Percentiles rank a stretch among this genome's conserved stretches.
Evolutionary conservation across 148 eudicot genomes (phyloP).

Genomic region (Chenopodium berlandieri): DNA sequence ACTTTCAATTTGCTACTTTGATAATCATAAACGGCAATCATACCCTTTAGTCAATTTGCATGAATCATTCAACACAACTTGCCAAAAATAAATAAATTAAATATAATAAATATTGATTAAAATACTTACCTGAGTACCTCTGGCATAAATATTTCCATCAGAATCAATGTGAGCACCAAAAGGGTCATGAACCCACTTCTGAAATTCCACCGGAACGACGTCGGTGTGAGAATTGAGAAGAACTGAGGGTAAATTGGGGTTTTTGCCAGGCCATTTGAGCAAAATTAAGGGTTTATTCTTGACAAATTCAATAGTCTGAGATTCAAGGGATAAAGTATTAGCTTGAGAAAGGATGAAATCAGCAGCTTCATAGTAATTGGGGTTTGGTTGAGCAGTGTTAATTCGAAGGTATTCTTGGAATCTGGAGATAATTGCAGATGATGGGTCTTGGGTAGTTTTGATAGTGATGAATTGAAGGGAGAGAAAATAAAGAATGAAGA

Average conservation of each 20-base stretch:
- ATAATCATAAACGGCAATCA: not conserved
- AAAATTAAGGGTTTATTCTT: conserved; percentile 64
- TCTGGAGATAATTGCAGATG: conserved; percentile 46
- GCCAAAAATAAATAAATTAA: not conserved
- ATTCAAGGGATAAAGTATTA: conserved; percentile 53
- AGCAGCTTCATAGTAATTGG: conserved; percentile 62
- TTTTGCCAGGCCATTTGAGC: conserved; percentile 72
- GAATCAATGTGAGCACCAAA: conserved; percentile 55
- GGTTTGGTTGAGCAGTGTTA: conserved; percentile 88
- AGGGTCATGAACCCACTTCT: conserved; percentile 69
- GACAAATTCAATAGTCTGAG: conserved; percentile 57
- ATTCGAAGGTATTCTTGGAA: conserved; percentile 81
- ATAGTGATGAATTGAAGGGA: conserved; percentile 8
- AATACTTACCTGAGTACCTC: conserved; percentile 61
- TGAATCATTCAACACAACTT: not conserved
- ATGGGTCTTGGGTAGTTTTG: not conserved
- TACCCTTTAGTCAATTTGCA: not conserved
- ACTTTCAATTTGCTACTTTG: not conserved
- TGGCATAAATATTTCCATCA: conserved; percentile 54
- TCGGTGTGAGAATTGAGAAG: conserved; percentile 88
- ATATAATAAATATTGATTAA: not conserved
- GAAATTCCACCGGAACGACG: conserved; percentile 76
- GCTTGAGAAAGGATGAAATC: conserved; percentile 68
- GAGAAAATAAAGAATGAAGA: conserved; percentile 5
- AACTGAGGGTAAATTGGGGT: conserved; percentile 52